These are phyloP conservation scores for Cyclotella distinguenda DNA, from an alignment of 108 stramenopile genomes.

Conservation along the genomic window DNA sequence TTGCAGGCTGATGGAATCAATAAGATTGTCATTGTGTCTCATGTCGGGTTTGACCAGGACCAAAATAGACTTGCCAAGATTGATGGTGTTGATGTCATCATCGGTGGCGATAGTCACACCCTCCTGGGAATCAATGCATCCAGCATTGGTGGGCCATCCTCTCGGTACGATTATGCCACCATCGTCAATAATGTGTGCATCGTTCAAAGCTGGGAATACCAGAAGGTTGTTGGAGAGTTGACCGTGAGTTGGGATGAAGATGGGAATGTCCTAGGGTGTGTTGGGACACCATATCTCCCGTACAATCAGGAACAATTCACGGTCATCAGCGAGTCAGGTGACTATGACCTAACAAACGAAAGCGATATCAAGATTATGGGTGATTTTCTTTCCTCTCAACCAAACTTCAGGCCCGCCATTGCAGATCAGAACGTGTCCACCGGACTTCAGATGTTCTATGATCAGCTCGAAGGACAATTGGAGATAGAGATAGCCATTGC, in stretches of 20 bases:
- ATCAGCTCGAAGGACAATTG: constrained; percentile 9
- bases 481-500: constrained; percentile 17
- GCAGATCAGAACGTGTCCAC: constrained; percentile 6
- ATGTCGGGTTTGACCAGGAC: constrained; percentile 53
- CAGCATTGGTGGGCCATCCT: neutral
- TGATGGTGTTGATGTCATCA: constrained; percentile 55
- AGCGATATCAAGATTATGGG: constrained; percentile 13
- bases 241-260: constrained; percentile 40
- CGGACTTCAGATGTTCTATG: constrained; percentile 13
- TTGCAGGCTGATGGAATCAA: constrained; percentile 43
- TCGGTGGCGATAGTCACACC: constrained; percentile 56
- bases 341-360: constrained; percentile 12
- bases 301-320: constrained; percentile 17
- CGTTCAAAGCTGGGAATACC: constrained; percentile 57
- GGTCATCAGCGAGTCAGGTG: constrained; percentile 4
- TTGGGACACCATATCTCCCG: constrained; percentile 28
- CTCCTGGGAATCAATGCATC: constrained; percentile 40
- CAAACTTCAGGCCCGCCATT: neutral
- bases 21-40: constrained; percentile 54
- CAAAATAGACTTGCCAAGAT: constrained; percentile 26
- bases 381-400: constrained; percentile 11
- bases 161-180: constrained; percentile 30
- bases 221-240: constrained; percentile 34
- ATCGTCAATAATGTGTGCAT: constrained; percentile 41
- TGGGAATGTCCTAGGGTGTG: constrained; percentile 46